Conservation (phyloP, 2,329 filamentous ascomycete genomes). For the Aspergillus oerlinghausenensis region DNA sequence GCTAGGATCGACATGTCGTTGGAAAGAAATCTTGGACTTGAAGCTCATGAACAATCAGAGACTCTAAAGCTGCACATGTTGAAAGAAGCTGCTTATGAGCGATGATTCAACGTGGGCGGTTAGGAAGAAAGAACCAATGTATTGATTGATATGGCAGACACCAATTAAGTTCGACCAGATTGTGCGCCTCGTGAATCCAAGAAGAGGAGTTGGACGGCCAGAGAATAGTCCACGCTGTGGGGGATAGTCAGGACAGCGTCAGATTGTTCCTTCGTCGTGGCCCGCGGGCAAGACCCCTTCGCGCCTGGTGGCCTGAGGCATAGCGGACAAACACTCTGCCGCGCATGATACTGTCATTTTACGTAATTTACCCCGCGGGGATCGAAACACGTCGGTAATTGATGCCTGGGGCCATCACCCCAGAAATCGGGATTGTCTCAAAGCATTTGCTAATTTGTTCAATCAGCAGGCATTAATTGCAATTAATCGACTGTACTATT, state of each 20-base stretch:
- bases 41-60: constrained; percentile 8
- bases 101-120: too few species aligned
- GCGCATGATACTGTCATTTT: background rate
- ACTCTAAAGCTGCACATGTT: background rate
- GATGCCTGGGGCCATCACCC: background rate
- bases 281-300: background rate
- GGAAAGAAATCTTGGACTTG: constrained; percentile 1
- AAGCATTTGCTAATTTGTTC: background rate
- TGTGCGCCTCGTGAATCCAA: too few species aligned
- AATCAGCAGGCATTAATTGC: background rate
- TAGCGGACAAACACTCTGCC: constrained; percentile 16
- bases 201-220: too few species aligned
- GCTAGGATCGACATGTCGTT: constrained; percentile 29
- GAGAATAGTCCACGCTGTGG: too few species aligned
- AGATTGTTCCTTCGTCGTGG: background rate
- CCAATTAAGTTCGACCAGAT: too few species aligned
- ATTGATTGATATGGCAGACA: too few species aligned
- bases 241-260: background rate
- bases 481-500: background rate
- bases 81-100: background rate
- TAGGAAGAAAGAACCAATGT: too few species aligned
- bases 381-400: background rate
- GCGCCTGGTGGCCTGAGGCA: constrained; percentile 3
- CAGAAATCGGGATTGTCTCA: background rate
- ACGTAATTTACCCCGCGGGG: background rate